Base-by-base conservation (phyloP, 441 rosid genomes). In the Syzygium malaccense region DNA sequence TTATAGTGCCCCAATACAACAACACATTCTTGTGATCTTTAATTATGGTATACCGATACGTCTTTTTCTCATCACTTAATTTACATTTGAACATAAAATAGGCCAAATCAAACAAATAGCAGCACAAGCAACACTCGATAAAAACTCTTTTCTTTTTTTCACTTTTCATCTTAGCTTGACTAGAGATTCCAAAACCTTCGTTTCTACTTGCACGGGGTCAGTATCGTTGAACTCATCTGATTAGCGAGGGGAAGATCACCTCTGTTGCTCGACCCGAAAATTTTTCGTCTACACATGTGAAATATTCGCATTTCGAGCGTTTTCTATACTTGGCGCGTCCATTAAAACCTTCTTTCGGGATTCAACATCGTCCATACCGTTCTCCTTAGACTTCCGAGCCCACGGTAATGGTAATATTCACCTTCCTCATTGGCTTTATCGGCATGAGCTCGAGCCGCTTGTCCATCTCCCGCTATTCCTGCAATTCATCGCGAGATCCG, bases 341-440 rank as follows among this genome's bases (percentile, higher is more conserved):
- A 66, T 0, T 0, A 0, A 68, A 68, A 68, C 78, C 1, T 68
- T 66, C 45, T 32, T 68, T 19, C 0, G 6, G 11, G 0, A 33
- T 32, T 1, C 79, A 68, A 18, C 26, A 20, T 32, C 0, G 0
- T 66, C 45, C 78, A 8, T 0, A 33, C 26, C 0, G 5, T 0
- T 68, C 26, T 68, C 33, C 26, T 33, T 10, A 2, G 48, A 68
- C 48, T 33, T 68, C 1, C 10, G 1, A 33, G 6, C 26, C 79
- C 14, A 33, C 48, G 10, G 10, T 1, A 3, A 26, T 26, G 19
- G 23, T 68, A 12, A 10, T 33, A 32, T 32, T 17, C 13, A 4
- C 78, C 41, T 33, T 18, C 14, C 2, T 4, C n/a, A 26, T 68
- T 18, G 41, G 45, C 45, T 32, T 60, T 28, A 14, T 5, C 33